Evolutionary conservation across 2,329 filamentous ascomycete genomes (phyloP).

Genomic region (Macrophomina pseudophaseolina): DNA sequence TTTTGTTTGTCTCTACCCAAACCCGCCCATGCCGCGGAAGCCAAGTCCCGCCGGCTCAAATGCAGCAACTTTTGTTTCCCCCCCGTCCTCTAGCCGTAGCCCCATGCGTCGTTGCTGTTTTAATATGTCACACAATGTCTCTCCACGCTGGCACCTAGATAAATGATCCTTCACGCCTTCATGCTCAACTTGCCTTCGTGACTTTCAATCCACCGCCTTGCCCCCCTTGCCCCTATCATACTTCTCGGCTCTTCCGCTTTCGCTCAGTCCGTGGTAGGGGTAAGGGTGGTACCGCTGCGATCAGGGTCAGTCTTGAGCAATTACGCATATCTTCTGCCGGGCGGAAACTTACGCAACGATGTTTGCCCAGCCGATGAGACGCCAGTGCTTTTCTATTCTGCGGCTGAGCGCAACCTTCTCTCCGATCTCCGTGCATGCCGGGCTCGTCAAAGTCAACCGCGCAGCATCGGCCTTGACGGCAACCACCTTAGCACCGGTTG

Average conservation of each 20-base stretch:
- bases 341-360: conserved; percentile 46
- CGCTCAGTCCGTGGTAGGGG: conserved; percentile 36
- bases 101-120: conserved; percentile 1
- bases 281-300: conserved; percentile 44
- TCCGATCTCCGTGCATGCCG: conserved; percentile 94
- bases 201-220: not conserved
- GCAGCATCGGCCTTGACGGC: conserved; percentile 98
- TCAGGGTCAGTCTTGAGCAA: not conserved
- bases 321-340: conserved; percentile 21
- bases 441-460: conserved; percentile 89
- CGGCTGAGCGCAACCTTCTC: conserved; percentile 97
- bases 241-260: not conserved
- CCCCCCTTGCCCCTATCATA: not conserved
- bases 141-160: conserved; percentile 8
- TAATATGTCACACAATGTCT: conserved; percentile 2
- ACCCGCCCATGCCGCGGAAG: not conserved
- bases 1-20: not conserved
- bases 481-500: conserved; percentile 94
- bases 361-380: conserved; percentile 55
- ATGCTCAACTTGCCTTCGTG: not conserved
- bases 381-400: conserved; percentile 99
- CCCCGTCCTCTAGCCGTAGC: conserved; percentile 1
- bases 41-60: conserved; percentile 12
- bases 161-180: not conserved
- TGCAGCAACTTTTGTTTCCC: conserved; percentile 13